phyloP scores from a whole-genome alignment of 2,329 filamentous ascomycete species.

The Exserohilum rostratum region DNA sequence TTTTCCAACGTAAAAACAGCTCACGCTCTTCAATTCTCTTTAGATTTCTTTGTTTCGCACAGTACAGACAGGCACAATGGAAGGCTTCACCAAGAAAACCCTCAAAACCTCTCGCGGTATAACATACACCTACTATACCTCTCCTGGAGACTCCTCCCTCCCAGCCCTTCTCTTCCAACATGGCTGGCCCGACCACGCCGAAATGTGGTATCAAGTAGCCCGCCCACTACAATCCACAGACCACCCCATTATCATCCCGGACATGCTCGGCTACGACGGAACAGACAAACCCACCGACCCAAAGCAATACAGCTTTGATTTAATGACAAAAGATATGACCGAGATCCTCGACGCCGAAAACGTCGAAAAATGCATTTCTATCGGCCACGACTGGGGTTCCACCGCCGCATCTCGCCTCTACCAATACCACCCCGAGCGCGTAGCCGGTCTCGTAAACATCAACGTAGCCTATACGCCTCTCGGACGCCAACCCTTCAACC shows the following conservation, averaged over 20 bases:
- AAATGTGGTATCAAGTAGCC: conserved; percentile 53
- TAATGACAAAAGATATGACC: conserved; percentile 31
- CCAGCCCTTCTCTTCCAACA: conserved; percentile 51
- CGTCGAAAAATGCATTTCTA: conserved; percentile 42
- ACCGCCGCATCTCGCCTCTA: conserved; percentile 50
- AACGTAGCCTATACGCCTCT: conserved; percentile 53
- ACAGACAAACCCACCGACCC: conserved; percentile 43
- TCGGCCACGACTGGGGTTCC: conserved; percentile 61
- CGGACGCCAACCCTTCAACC: conserved; percentile 41
- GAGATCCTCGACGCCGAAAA: conserved; percentile 38
- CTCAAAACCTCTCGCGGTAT: conserved; percentile 33
- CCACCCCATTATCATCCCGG: conserved; percentile 49
- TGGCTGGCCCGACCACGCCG: conserved; percentile 58
- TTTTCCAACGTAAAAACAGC: too few species aligned
- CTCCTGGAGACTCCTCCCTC: conserved; percentile 23
- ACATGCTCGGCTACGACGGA: conserved; percentile 49
- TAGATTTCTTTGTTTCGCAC: too few species aligned
- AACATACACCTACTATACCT: conserved; percentile 39
- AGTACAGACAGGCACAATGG: too few species aligned
- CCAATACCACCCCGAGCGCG: conserved; percentile 50
- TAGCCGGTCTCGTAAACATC: conserved; percentile 52
- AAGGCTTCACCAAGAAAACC: conserved; percentile 35
- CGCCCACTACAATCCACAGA: conserved; percentile 49
- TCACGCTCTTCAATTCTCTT: too few species aligned
- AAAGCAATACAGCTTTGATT: conserved; percentile 27